phyloP scores from a whole-genome alignment of 768 basidiomycete species.

The Lanmaoa rubissima region DNA sequence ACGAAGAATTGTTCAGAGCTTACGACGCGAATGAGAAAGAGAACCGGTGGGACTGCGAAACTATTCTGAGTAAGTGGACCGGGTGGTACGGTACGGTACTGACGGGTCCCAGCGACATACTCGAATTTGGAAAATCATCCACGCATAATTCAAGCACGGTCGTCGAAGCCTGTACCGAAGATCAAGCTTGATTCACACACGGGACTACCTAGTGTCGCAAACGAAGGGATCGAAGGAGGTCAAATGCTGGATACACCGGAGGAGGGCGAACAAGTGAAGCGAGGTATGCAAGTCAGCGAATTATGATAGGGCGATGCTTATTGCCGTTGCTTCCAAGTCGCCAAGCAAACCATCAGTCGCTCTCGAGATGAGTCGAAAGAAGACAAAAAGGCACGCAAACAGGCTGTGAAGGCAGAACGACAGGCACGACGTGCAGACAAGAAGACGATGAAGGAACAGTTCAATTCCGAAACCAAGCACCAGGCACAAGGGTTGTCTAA shows the following conservation, averaged over 20 bases:
- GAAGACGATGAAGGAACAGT: slow-evolving; percentile 62
- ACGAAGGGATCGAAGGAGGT: slow-evolving; percentile 19
- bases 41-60: slow-evolving; percentile 95
- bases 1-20: slow-evolving; percentile 41
- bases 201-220: slow-evolving; percentile 60
- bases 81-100: not conserved
- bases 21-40: slow-evolving; percentile 49
- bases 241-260: slow-evolving; percentile 19
- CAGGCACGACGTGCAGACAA: slow-evolving; percentile 66
- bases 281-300: slow-evolving; percentile 23
- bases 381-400: slow-evolving; percentile 70
- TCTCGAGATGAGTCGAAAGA: slow-evolving; percentile 74
- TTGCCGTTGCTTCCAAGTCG: not conserved
- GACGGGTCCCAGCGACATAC: slow-evolving; percentile 70
- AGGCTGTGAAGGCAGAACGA: slow-evolving; percentile 63
- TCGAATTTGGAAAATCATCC: slow-evolving; percentile 99
- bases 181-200: slow-evolving; percentile 75
- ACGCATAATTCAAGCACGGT: slow-evolving; percentile 71
- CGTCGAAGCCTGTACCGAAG: slow-evolving; percentile 52
- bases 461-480: slow-evolving; percentile 57
- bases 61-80: slow-evolving; percentile 74
- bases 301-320: not conserved
- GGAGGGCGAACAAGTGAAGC: slow-evolving; percentile 28
- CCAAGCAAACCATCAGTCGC: slow-evolving; percentile 56
- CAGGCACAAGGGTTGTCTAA: slow-evolving; percentile 51